Percentiles rank a stretch among this genome's conserved stretches.
phyloP scores from a whole-genome alignment of 164 flowering plant species.

The Stephania yunnanensis region DNA sequence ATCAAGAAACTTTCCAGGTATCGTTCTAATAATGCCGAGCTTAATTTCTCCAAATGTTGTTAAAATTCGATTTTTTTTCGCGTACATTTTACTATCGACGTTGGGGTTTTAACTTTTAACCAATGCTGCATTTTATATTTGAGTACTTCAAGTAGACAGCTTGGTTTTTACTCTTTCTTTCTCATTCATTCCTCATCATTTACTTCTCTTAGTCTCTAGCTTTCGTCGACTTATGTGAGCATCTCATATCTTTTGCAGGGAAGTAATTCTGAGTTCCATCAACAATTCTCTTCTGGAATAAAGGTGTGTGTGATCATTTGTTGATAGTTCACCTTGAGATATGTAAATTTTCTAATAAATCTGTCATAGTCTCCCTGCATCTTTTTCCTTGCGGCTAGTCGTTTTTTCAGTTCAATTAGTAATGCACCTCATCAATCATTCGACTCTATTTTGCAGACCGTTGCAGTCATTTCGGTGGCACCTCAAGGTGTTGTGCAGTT shows the following conservation, averaged over 20 bases:
- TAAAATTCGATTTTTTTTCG: background rate
- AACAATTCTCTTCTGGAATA: constrained; percentile 56
- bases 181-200: background rate
- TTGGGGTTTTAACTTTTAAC: background rate
- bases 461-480: constrained; percentile 59
- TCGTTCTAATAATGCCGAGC: background rate
- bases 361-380: background rate
- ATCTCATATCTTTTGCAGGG: constrained; percentile 21
- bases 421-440: constrained; percentile 6
- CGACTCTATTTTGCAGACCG: constrained; percentile 53
- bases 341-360: background rate
- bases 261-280: constrained; percentile 41
- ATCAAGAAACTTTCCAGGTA: constrained; percentile 42
- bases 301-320: constrained; percentile 41
- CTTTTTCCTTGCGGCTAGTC: background rate
- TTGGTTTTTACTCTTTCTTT: background rate
- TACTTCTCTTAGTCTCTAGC: background rate
- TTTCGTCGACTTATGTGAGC: background rate
- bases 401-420: constrained; percentile 7
- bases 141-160: background rate
- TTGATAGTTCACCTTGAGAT: background rate
- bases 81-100: background rate
- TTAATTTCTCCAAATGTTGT: background rate
- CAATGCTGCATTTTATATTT: background rate
- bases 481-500: constrained; percentile 64